Conservation (phyloP, 139 green algal genomes). For the Micractinium sp. region DNA sequence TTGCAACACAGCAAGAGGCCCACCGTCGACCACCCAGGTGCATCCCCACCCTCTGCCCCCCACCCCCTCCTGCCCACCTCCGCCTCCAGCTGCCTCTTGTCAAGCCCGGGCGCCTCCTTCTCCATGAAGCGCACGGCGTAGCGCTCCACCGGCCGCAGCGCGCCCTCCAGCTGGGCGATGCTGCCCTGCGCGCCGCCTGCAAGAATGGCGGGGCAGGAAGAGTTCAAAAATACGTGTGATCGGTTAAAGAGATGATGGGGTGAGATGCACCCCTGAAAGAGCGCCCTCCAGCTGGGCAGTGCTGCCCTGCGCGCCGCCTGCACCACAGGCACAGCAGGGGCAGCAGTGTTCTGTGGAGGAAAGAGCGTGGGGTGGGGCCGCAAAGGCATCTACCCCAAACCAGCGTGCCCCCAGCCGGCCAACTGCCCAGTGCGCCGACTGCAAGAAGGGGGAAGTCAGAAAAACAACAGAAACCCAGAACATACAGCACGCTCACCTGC, state of each 20-base stretch:
- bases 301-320: conserved; percentile 16
- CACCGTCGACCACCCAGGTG: background rate
- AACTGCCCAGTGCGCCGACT: too few species aligned
- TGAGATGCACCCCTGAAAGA: too few species aligned
- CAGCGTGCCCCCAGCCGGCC: too few species aligned
- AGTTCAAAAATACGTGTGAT: too few species aligned
- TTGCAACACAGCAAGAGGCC: background rate
- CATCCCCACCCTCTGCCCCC: too few species aligned
- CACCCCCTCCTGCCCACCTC: background rate
- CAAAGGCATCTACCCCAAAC: too few species aligned
- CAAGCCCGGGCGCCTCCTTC: conserved; percentile 20
- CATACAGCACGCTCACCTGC: conserved; percentile 4
- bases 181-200: conserved; percentile 18
- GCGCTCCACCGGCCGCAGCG: conserved; percentile 66
- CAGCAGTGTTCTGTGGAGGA: too few species aligned
- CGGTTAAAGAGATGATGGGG: too few species aligned
- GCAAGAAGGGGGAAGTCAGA: too few species aligned
- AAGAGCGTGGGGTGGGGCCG: too few species aligned
- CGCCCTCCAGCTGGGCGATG: conserved; percentile 45
- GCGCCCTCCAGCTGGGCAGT: conserved; percentile 28
- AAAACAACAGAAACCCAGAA: too few species aligned
- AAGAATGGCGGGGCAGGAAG: background rate
- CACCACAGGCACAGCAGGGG: too few species aligned
- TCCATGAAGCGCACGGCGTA: conserved; percentile 73
- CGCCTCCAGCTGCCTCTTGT: conserved; percentile 19